Percentiles rank a stretch among this genome's conserved stretches.
These are phyloP conservation scores for Lineolata rhizophorae DNA, from an alignment of 495 filamentous ascomycete genomes.

Conservation along the genomic window DNA sequence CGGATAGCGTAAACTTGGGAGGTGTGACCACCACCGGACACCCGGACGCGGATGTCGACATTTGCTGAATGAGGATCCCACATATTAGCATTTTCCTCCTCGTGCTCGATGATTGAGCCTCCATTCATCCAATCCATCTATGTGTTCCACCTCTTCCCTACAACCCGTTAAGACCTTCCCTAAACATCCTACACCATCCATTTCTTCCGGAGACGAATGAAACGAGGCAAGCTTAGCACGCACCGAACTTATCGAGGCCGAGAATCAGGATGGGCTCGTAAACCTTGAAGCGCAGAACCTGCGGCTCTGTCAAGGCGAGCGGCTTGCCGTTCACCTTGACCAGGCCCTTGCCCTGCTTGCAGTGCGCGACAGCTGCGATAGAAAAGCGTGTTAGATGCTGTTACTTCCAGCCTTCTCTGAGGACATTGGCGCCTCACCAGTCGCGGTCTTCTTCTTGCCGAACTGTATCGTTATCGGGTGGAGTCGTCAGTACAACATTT, in stretches of 20 bases:
- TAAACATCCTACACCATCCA: no score
- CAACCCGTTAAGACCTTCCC: no score
- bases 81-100: no score
- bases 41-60: constrained; percentile 94
- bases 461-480: constrained; percentile 19
- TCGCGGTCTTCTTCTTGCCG: constrained; percentile 37
- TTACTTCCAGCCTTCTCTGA: background rate
- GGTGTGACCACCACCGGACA: constrained; percentile 91
- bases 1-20: constrained; percentile 98
- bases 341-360: constrained; percentile 89
- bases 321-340: constrained; percentile 98
- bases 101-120: no score
- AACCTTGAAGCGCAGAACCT: constrained; percentile 96
- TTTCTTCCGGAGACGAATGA: no score
- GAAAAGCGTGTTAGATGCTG: constrained; percentile 16
- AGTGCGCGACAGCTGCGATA: constrained; percentile 59
- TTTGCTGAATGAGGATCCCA: constrained; percentile 29
- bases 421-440: constrained; percentile 8
- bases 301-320: constrained; percentile 76
- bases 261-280: constrained; percentile 97
- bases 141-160: background rate
- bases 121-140: constrained; percentile 1
- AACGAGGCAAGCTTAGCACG: no score
- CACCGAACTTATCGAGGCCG: constrained; percentile 82
- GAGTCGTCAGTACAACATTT: background rate